Base-by-base conservation (phyloP, 306 rosid genomes). In the Acacia crassicarpa region DNA sequence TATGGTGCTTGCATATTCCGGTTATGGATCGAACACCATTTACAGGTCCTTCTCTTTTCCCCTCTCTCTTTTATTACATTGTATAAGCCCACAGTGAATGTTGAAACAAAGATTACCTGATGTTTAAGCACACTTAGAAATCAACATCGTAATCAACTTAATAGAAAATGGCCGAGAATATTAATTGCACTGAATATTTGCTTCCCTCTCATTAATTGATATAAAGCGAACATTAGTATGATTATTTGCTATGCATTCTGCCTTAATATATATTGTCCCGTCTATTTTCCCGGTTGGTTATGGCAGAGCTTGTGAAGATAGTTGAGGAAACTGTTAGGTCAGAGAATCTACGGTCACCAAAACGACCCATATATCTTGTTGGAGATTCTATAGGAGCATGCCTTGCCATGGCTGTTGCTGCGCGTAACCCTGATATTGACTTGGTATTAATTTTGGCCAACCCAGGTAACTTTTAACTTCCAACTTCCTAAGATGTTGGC, bases 1-100 rank as follows among this genome's bases (percentile, higher is more conserved):
- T 92, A 59, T 92, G 94, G 94, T 89, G 99, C 94, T 86, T 95
- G 91, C 99, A 95, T 85, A 91, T 92, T 83, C 97, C 99, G 30
- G 91, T 84, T 17, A 82, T 80, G 83, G 97, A 95, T 86, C 88
- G 94, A 77, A 93, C 98, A 61, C 79, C 91, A 78, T 91, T 93
- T 85, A 78, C 83, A 85, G 97, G 97, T 93, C 35, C 71, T 54
- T 67, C 38, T 71, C 58, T 81, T 78, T 27, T 11, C 43, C 63
- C 74, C 25, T 35, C 67, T 19, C 38, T 27, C 33, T 54, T 46
- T n/a, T 38, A 48, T 72, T 66, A 13, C 48, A 35, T 40, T 58
- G 33, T 59, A 20, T 79, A 27, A 44, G 12, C 25, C 16, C 58
- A 11, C 49, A 17, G 74, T 62, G 41, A 76, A 54, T 43, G 46